Base-by-base conservation (phyloP, 805 yeast genomes). In the Saccharomycopsis fermentans region DNA sequence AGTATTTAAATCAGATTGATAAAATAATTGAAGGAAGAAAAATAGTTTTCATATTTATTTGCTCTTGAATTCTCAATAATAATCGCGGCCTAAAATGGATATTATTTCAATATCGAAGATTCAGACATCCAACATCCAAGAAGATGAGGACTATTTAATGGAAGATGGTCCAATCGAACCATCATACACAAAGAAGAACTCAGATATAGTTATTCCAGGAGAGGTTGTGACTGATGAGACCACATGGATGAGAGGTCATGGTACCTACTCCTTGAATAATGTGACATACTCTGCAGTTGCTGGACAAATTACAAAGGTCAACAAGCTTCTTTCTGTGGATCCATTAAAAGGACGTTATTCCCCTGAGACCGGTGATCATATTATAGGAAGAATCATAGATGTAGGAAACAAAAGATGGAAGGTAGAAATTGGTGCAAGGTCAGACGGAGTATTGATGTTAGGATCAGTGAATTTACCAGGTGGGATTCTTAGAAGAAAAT, bases 211-310 rank as follows among this genome's bases (percentile, higher is more conserved):
- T 19, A 90, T 97, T 1, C 99, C 99, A 0, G 99, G 99, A 9
- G 97, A 94, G 69, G 73, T 91, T 55, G 87, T 94, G n/a, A 94
- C 98, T 0, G 94, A 88, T 65, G 98, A 94, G 67, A 88, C 96
- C 6, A 79, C 85, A 1, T 94, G 98, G 97, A 94, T 94, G 99
- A 81, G 96, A 68, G 99, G 99, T 34, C 99, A 92, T 68, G 99
- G 99, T 5, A 94, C 98, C 0, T 94, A 90, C 69, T 81, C 84
- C 64, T 73, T 86, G 43, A 83, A 82, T 36, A 86, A 85, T 63
- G 75, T 79, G 65, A 90, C 97, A 0, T 90, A 81, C 69, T 86
- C 96, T 2, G 86, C 97, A 0, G 96, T 92, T 6, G 97, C 97
- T 0, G 99, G 99, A 4, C 83, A 84, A 11, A 84, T 94, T 4